Percentiles rank a stretch among this genome's conserved stretches.
Conservation (phyloP, 345 rosid species). For the Mercurialis annua region DNA sequence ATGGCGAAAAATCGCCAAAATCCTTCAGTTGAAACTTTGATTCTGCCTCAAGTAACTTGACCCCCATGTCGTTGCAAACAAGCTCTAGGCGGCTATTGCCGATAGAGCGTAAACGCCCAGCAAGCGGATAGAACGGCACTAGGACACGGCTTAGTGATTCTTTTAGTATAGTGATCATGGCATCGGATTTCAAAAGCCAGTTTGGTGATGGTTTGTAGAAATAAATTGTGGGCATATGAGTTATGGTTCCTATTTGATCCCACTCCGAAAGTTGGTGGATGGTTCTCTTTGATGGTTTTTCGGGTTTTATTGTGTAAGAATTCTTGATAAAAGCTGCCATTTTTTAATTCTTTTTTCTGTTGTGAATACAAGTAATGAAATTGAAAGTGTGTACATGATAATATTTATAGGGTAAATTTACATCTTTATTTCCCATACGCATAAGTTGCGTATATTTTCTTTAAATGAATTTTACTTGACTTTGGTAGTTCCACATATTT, state of each 20-base stretch:
- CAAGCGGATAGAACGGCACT: constrained; percentile 53
- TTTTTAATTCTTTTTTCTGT: constrained; percentile 10
- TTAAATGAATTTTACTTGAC: constrained; percentile 1
- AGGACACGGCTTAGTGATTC: constrained; percentile 38
- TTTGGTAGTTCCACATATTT: not conserved
- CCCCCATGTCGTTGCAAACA: constrained; percentile 46
- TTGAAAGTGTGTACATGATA: no score
- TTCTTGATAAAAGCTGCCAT: constrained; percentile 20
- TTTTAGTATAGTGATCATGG: constrained; percentile 32
- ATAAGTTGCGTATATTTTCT: not conserved
- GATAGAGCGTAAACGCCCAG: constrained; percentile 56
- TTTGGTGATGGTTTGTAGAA: constrained; percentile 41
- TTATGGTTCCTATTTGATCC: constrained; percentile 54
- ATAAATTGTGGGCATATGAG: constrained; percentile 61
- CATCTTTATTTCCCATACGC: not conserved
- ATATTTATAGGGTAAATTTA: not conserved
- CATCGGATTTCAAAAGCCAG: constrained; percentile 18
- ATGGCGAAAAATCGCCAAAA: constrained; percentile 38
- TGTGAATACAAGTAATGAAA: not conserved
- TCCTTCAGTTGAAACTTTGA: constrained; percentile 31
- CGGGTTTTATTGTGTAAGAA: constrained; percentile 36
- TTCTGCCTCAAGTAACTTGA: constrained; percentile 40
- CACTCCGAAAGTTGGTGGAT: constrained; percentile 39
- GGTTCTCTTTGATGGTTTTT: constrained; percentile 39
- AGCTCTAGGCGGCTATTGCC: constrained; percentile 44